Evolutionary conservation across 2,329 filamentous ascomycete genomes (phyloP).

Genomic region (Neonectria neomacrospora): DNA sequence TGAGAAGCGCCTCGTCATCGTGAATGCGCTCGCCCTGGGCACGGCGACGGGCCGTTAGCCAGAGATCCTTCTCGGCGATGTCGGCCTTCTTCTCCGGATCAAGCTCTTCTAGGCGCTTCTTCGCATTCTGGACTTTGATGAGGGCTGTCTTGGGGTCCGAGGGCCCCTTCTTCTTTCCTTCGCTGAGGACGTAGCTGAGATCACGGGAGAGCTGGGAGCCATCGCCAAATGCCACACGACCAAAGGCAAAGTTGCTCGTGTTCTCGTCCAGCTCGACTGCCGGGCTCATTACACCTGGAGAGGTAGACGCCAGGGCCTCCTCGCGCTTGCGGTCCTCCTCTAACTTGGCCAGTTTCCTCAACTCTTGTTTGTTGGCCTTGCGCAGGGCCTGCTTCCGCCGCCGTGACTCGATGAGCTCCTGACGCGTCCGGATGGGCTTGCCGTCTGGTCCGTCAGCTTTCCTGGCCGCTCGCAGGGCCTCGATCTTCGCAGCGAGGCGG

Average conservation of each 20-base stretch:
- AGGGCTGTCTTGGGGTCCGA: conserved; percentile 88
- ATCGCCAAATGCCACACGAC: conserved; percentile 89
- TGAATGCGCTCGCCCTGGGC: conserved; percentile 90
- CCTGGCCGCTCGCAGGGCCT: conserved; percentile 83
- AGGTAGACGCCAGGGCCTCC: conserved; percentile 71
- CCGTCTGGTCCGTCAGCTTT: conserved; percentile 89
- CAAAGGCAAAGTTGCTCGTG: conserved; percentile 83
- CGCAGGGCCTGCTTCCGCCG: conserved; percentile 88
- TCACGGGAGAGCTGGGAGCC: conserved; percentile 82
- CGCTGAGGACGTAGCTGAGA: conserved; percentile 66
- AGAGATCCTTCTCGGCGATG: conserved; percentile 92
- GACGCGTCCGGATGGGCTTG: conserved; percentile 80
- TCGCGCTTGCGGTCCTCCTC: conserved; percentile 79
- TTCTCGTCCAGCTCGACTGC: conserved; percentile 62
- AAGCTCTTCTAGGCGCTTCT: conserved; percentile 79
- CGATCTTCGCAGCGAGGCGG: conserved; percentile 84
- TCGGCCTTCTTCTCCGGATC: conserved; percentile 85
- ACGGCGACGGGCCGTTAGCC: conserved; percentile 89
- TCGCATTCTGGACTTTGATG: conserved; percentile 86
- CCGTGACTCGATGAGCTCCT: conserved; percentile 91
- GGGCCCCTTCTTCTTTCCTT: conserved; percentile 78
- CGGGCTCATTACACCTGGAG: conserved; percentile 68
- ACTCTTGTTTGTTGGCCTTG: conserved; percentile 88
- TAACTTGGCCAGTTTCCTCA: conserved; percentile 79
- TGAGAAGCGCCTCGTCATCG: conserved; percentile 86